Base-by-base conservation (phyloP, 106 monocot species). In the Phalaenopsis aphrodite region DNA sequence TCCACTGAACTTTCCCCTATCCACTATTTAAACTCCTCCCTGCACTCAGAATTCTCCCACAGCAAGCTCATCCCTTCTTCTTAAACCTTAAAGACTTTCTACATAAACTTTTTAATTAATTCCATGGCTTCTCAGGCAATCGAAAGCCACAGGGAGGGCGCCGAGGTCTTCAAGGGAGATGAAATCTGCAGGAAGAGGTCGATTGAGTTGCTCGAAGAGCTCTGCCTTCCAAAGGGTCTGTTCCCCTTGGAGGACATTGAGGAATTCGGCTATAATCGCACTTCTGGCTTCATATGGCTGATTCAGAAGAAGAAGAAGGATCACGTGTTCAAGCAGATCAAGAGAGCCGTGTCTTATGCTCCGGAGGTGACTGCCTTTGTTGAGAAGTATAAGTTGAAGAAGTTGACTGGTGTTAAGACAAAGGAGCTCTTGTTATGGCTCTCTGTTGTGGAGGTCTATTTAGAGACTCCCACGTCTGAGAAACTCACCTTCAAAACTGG, bases 181-280 rank as follows among this genome's bases (percentile, higher is more conserved):
- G 30, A 30, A 30, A 46, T 23, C 0, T 82, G 82, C 76, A 64
- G 36, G 76, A 77, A 82, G 65, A 82, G 76, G 41, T 24, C 42
- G 5, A 66, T 82, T 7, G 76, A 77, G n/a, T 12, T 82, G 23
- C 82, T 82, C 37, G 75, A 66, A 37, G 82, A 82, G 61, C 76
- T 82, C 37, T 65, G 49, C 77, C 48, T 83, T 1, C 82, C 82
- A 18, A 77, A 77, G 55, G 78, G 78, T 3, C 71, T 83, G 36
- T 83, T 83, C 38, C 82, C 52, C 1, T 14, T 83, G 78, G 78
- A 83, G 10, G 82, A 83, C 41, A 68, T 83, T 0, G 24, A 78
- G 19, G 82, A 83, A 66, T 77, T 83, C 41, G 82, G 82, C 11
- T 83, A 83, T 52, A 83, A 83, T 55, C 49, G 82, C 1, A 38